Evolutionary conservation across 805 yeast genomes (phyloP).

Genomic region (Candida sakaeoensis): DNA sequence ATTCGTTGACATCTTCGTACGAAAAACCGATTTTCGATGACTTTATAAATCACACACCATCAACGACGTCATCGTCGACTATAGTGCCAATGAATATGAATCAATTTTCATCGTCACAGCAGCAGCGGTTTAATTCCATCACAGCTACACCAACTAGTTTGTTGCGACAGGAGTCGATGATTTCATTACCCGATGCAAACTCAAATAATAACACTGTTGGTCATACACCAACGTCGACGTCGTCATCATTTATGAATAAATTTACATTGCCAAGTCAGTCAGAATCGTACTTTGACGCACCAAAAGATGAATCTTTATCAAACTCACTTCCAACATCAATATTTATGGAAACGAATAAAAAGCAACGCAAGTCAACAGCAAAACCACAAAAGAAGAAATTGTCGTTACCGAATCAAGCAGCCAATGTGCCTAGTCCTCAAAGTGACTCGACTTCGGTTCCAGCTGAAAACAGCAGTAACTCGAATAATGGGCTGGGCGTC

Average conservation of each 20-base stretch:
- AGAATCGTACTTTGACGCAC: slow-evolving; percentile 4
- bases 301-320: background rate
- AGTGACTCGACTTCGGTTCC: background rate
- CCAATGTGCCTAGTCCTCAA: background rate
- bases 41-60: slow-evolving; percentile 5
- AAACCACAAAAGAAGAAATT: background rate
- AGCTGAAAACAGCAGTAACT: background rate
- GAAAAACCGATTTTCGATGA: slow-evolving; percentile 9
- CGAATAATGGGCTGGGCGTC: slow-evolving; percentile 1
- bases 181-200: slow-evolving; percentile 26
- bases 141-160: slow-evolving; percentile 19
- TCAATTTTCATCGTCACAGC: slow-evolving; percentile 7
- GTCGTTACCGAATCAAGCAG: background rate
- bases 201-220: background rate
- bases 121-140: background rate
- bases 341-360: background rate
- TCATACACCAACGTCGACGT: slow-evolving; percentile 1
- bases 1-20: slow-evolving; percentile 6
- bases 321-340: slow-evolving; percentile 2
- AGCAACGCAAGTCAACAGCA: background rate
- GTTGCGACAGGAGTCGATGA: slow-evolving; percentile 25
- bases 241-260: slow-evolving; percentile 1
- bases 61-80: slow-evolving; percentile 4
- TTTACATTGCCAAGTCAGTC: slow-evolving; percentile 9
- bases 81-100: slow-evolving; percentile 3